phyloP scores from a whole-genome alignment of 306 rosid genomes.

The Citrullus amarus region DNA sequence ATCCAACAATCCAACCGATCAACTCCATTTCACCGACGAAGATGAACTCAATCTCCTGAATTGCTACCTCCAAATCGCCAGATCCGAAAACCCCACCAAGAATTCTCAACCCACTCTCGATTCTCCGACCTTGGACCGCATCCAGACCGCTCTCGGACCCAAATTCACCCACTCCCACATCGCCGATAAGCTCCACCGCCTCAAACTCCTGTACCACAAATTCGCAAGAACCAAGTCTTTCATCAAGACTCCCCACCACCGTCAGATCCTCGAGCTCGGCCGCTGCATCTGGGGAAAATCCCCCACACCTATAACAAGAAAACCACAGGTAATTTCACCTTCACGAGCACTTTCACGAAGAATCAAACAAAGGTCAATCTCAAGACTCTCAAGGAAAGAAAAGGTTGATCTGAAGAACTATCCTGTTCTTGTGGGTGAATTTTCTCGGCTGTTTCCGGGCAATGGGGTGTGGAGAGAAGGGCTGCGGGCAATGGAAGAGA shows the following conservation, averaged over 20 bases:
- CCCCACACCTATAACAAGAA: background rate
- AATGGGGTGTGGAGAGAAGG: slow-evolving; percentile 12
- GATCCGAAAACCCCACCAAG: background rate
- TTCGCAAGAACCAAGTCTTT: slow-evolving; percentile 17
- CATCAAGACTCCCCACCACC: slow-evolving; percentile 15
- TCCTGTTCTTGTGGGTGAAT: slow-evolving; percentile 7
- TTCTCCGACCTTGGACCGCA: slow-evolving; percentile 4
- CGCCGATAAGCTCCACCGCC: slow-evolving; percentile 21
- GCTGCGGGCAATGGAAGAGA: slow-evolving; percentile 8
- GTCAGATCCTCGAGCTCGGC: slow-evolving; percentile 1
- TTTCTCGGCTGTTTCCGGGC: slow-evolving; percentile 3
- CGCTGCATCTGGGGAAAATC: slow-evolving; percentile 22
- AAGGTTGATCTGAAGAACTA: background rate
- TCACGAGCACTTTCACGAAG: background rate
- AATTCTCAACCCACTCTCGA: slow-evolving; percentile 5
- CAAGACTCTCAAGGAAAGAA: background rate
- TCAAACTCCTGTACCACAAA: slow-evolving; percentile 16
- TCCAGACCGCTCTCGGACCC: background rate
- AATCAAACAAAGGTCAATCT: background rate
- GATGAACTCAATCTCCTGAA: slow-evolving; percentile 17
- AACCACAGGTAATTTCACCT: background rate
- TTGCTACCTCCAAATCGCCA: slow-evolving; percentile 3
- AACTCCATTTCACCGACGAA: slow-evolving; percentile 9
- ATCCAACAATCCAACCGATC: background rate
- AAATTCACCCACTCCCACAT: slow-evolving; percentile 16